phyloP scores from a whole-genome alignment of 2,329 filamentous ascomycete genomes.

The Sarocladium strictum region DNA sequence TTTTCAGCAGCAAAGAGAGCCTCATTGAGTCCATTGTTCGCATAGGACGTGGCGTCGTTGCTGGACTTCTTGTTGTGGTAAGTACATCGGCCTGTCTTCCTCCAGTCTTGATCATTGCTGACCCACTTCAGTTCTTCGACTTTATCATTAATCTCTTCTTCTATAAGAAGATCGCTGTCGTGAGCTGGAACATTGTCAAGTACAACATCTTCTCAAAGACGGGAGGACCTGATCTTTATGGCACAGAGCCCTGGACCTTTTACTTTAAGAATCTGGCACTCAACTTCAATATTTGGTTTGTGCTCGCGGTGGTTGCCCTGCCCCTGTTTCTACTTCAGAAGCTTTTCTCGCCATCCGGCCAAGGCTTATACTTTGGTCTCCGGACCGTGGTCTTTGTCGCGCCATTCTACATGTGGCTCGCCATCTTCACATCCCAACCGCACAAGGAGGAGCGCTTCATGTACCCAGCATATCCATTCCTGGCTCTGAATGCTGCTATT shows the following conservation, averaged over 20 bases:
- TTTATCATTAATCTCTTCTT: conserved; percentile 73
- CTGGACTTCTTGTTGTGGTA: conserved; percentile 65
- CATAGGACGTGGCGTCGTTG: conserved; percentile 60
- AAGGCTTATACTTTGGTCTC: conserved; percentile 63
- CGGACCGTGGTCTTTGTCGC: conserved; percentile 71
- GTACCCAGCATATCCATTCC: conserved; percentile 90
- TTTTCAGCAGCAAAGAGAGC: conserved; percentile 50
- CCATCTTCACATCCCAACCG: conserved; percentile 83
- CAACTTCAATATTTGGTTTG: conserved; percentile 95
- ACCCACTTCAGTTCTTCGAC: conserved; percentile 54
- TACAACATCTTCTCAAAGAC: conserved; percentile 89
- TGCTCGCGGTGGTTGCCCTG: conserved; percentile 67
- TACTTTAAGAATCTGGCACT: conserved; percentile 86
- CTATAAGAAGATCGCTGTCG: conserved; percentile 70
- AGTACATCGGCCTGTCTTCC: conserved; percentile 21
- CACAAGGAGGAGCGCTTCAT: conserved; percentile 99
- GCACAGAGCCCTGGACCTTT: conserved; percentile 94
- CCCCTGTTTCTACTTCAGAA: conserved; percentile 75
- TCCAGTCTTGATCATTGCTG: neutral
- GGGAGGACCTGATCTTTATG: conserved; percentile 86
- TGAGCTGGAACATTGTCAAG: conserved; percentile 87
- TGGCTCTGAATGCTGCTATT: conserved; percentile 83
- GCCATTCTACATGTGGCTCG: conserved; percentile 93
- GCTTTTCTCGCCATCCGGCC: conserved; percentile 51
- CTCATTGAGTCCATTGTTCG: conserved; percentile 55